Conservation (phyloP, 495 filamentous ascomycete species). For the Penicillium argentinense region DNA sequence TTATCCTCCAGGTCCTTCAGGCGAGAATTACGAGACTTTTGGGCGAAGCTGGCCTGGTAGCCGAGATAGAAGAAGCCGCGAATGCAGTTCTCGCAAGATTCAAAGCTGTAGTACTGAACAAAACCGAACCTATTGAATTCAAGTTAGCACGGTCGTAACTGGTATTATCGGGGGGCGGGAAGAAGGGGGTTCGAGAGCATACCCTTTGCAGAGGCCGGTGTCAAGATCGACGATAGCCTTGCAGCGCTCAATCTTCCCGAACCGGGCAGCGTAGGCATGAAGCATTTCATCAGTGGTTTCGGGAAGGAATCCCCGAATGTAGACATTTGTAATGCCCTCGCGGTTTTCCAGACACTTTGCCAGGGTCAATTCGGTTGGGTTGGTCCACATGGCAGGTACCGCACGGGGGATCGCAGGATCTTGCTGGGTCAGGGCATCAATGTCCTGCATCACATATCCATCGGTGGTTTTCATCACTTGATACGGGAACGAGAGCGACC, state of each 20-base stretch:
- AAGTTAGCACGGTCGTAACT: constrained; percentile 18
- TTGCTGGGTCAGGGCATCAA: constrained; percentile 69
- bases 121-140: constrained; percentile 76
- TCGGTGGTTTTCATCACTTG: constrained; percentile 48
- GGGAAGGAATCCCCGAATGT: constrained; percentile 92
- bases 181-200: too few relatives aligned
- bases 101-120: constrained; percentile 84
- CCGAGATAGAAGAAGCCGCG: constrained; percentile 90
- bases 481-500: constrained; percentile 27
- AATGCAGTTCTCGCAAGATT: constrained; percentile 92
- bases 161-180: not conserved
- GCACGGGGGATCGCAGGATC: constrained; percentile 84
- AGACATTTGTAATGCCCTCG: constrained; percentile 87
- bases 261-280: constrained; percentile 75
- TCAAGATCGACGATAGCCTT: constrained; percentile 96
- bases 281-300: constrained; percentile 93
- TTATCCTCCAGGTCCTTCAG: constrained; percentile 89
- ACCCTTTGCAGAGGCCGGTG: constrained; percentile 95
- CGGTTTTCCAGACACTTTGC: constrained; percentile 91
- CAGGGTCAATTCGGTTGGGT: constrained; percentile 70
- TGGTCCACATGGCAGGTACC: constrained; percentile 80
- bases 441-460: constrained; percentile 60
- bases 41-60: constrained; percentile 95
- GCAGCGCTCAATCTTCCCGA: constrained; percentile 87
- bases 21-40: constrained; percentile 96